phyloP scores from a whole-genome alignment of 23 red algal genomes.

The Gracilaria gracilis region DNA sequence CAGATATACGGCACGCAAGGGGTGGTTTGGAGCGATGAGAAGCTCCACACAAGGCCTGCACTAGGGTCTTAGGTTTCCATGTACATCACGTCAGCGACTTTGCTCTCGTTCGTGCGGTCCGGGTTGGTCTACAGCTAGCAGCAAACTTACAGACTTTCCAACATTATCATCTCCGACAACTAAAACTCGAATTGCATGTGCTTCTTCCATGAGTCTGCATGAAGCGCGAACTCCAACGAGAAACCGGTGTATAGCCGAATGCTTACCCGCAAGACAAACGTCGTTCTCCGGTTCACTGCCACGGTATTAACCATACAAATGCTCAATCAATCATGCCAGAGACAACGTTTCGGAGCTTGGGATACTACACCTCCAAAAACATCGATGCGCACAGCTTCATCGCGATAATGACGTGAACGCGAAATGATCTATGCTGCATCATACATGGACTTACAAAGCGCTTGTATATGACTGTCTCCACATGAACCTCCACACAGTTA shows the following conservation, averaged over 20 bases:
- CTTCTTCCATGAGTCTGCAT: constrained; percentile 12
- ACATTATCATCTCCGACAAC: constrained; percentile 75
- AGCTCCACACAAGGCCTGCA: constrained; percentile 58
- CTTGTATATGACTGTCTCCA: constrained; percentile 86
- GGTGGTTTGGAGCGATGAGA: constrained; percentile 26
- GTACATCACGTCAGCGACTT: constrained; percentile 2
- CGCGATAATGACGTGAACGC: constrained; percentile 81
- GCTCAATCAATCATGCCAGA: too few relatives aligned
- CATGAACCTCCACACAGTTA: constrained; percentile 77
- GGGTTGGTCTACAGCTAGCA: neutral
- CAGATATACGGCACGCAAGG: constrained; percentile 37
- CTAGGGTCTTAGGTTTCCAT: constrained; percentile 42
- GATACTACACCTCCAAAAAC: too few relatives aligned
- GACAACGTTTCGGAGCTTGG: too few relatives aligned
- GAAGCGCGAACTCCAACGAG: neutral
- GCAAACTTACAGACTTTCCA: constrained; percentile 66
- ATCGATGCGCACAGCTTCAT: too few relatives aligned
- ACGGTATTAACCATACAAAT: too few relatives aligned
- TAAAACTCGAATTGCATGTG: constrained; percentile 45
- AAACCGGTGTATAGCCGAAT: too few relatives aligned
- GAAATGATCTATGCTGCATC: constrained; percentile 86
- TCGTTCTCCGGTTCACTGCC: too few relatives aligned
- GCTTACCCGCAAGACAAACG: too few relatives aligned
- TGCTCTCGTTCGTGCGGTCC: neutral
- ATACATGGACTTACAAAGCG: constrained; percentile 96